Base-by-base conservation (phyloP, 345 rosid species). In the Psidium friedrichsthalianum region DNA sequence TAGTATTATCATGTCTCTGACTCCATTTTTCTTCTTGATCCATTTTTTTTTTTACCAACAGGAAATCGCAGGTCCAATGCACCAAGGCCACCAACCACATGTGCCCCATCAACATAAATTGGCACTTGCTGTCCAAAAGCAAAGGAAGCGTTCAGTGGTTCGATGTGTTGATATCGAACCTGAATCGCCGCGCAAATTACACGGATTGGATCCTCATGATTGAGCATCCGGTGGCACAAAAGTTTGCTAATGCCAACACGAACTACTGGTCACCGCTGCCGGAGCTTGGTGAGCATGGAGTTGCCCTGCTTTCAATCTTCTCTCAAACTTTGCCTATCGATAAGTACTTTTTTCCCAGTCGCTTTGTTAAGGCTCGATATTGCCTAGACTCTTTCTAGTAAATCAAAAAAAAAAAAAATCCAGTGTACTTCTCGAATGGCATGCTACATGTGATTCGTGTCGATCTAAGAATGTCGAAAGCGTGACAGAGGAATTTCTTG, bases 11-110 rank as follows among this genome's bases (percentile, higher is more conserved):
- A 51, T 2, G 52, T 3, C 52, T 11, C 14, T 51, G 52, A 2
- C 13, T 51, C 4, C 0, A 11, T 51, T 51, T 51, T 51, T 51
- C 52, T 51, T 11, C 13, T 3, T 11, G 36, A 2, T 51, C 11
- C 52, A 49, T 49, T 9, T 49, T 49, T 49, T 49, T 49, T 49
- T 49, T 49, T 49, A 3, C 52, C 52, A 51, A 51, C 14, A 51
- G 52, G 76, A 29, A 29, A 20, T 59, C 52, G 64, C 53, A 55
- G 44, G 42, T 56, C 52, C 25, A 56, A 16, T 56, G 83, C 83
- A 85, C 54, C n/a, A n/a, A n/a, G n/a, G n/a, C n/a, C n/a, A n/a
- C n/a, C 20, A 82, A 57, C 51, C 83, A 85, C 55, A 85, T 85
- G 83, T 85, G 86, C 42, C 86, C 86, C 47, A 29, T 85, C n/a